Base-by-base conservation (phyloP, 2,329 filamentous ascomycete species). In the Claviceps paspali region DNA sequence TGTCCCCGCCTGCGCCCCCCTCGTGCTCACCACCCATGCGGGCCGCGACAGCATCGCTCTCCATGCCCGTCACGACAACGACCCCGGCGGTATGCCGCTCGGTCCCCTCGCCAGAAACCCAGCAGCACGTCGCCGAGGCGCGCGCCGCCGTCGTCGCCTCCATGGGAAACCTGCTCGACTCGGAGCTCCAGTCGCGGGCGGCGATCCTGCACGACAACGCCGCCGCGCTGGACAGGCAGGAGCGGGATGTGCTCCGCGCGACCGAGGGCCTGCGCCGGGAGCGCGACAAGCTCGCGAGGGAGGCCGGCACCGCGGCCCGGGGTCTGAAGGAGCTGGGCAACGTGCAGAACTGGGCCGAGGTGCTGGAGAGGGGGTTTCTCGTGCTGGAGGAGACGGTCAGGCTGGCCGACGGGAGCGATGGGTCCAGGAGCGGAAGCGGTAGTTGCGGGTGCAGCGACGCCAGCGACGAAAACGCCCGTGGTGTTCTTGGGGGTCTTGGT, bases 321-420 rank as follows among this genome's bases (percentile, higher is more conserved):
- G 68, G 68, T 50, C 62, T 88, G 41, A 87, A 86, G 61, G 82
- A 86, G 64, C 64, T 86, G 43, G 82, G 82, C 18, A 78, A 86
- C 52, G 72, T 88, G 52, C 82, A 88, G 65, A 87, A 87, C 55
- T 91, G 82, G 82, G 81, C 82, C 17, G 83, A 91, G 67, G 74
- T 86, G 59, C 64, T 88, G 50, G 82, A 79, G 64, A 57, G 73
- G 41, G 73, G 78, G 46, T 76, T 81, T 45, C 44, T 78, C 38
- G 67, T 76, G 31, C 52, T 81, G 6, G 73, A 76, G 54, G 75
- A 80, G 64, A 79, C 75, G 29, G 52, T 80, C 47, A 58, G 73
- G 46, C 52, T 78, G 39, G 74, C 69, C 2, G 62, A 57, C 35
- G 53, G 52, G 33, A 50, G 48, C 28, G 42, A 38, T 38, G 53